Evolutionary conservation across 176 grass and related monocot genomes (phyloP).

Genomic region (Eleusine coracana): DNA sequence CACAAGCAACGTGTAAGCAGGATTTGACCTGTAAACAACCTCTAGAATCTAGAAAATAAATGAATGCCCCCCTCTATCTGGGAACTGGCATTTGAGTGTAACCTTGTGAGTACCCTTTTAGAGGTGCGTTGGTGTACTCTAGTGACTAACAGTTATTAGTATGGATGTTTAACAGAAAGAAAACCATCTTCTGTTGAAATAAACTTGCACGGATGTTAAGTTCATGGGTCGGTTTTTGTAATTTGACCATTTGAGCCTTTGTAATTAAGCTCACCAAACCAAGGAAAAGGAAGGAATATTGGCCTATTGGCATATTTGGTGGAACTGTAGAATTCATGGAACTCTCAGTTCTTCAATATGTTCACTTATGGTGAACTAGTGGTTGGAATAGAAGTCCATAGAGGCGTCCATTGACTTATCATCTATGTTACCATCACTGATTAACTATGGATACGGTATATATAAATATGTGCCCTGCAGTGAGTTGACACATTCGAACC

Average conservation of each 20-base stretch:
- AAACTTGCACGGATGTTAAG: not conserved
- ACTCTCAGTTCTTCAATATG: not conserved
- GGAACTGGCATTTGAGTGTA: not conserved
- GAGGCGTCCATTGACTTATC: not conserved
- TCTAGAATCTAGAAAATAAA: not conserved
- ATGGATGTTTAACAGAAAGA: not conserved
- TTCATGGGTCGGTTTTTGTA: not conserved
- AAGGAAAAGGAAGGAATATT: not conserved
- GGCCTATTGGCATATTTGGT: not conserved
- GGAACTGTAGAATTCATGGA: not conserved
- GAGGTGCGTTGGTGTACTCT: not conserved
- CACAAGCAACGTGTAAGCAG: conserved; percentile 31
- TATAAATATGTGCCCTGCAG: not conserved
- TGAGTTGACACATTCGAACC: not conserved
- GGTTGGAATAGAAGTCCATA: not conserved
- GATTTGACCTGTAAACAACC: conserved; percentile 24
- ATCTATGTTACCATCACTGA: not conserved
- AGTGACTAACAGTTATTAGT: not conserved
- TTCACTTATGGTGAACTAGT: not conserved
- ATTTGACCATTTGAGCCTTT: not conserved
- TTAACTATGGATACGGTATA: not conserved
- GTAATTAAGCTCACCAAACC: too few species aligned
- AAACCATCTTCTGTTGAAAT: not conserved
- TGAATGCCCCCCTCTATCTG: not conserved
- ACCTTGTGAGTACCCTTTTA: not conserved